Evolutionary conservation across 2,329 filamentous ascomycete genomes (phyloP).

Genomic region (Pyrenophora seminiperda): DNA sequence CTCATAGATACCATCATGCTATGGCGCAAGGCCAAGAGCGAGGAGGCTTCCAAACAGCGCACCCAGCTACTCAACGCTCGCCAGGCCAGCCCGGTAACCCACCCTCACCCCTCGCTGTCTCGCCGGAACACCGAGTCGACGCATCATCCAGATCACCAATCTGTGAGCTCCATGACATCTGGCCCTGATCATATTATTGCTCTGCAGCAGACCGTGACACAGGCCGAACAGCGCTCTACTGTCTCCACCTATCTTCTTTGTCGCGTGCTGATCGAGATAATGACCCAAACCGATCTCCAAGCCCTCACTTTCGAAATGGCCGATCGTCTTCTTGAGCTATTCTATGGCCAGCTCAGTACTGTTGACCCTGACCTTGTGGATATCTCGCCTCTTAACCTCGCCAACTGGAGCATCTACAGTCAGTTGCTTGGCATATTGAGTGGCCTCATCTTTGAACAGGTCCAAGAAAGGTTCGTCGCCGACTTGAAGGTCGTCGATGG

Average conservation of each 20-base stretch:
- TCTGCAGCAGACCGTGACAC: slow-evolving; percentile 72
- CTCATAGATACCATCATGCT: slow-evolving; percentile 97
- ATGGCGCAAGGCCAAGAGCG: slow-evolving; percentile 95
- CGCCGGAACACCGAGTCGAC: slow-evolving; percentile 46
- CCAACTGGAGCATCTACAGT: slow-evolving; percentile 95
- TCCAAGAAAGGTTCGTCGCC: slow-evolving; percentile 78
- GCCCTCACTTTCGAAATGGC: slow-evolving; percentile 90
- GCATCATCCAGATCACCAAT: slow-evolving; percentile 35
- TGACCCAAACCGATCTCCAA: slow-evolving; percentile 82
- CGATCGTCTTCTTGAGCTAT: slow-evolving; percentile 90
- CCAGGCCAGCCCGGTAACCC: slow-evolving; percentile 32
- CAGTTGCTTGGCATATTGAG: slow-evolving; percentile 97
- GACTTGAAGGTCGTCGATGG: slow-evolving; percentile 81
- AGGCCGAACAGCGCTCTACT: slow-evolving; percentile 86
- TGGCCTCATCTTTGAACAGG: slow-evolving; percentile 83
- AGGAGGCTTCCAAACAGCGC: slow-evolving; percentile 64
- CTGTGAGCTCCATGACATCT: slow-evolving; percentile 32
- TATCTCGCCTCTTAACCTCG: slow-evolving; percentile 79
- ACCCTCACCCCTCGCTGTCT: slow-evolving; percentile 32
- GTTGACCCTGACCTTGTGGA: slow-evolving; percentile 81
- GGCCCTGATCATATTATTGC: slow-evolving; percentile 46
- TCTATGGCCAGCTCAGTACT: slow-evolving; percentile 92
- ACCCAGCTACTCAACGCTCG: slow-evolving; percentile 41
- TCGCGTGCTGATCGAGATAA: slow-evolving; percentile 90
- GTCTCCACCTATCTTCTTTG: slow-evolving; percentile 97